Base-by-base conservation (phyloP, 106 monocot genomes). In the Dactylorhiza incarnata region DNA sequence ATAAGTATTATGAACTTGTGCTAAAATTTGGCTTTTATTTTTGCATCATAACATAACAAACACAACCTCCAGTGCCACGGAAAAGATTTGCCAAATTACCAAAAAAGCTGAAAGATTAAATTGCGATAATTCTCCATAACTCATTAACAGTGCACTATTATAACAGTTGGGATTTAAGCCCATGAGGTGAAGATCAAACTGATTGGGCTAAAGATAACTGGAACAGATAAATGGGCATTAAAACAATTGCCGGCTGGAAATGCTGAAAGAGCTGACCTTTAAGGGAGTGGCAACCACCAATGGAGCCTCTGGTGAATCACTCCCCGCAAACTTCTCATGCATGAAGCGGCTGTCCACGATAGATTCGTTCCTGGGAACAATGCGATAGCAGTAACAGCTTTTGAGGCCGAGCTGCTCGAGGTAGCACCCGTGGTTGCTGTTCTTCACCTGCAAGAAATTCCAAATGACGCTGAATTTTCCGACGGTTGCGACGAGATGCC, bases 301-400 rank as follows among this genome's bases (percentile, higher is more conserved):
- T 3, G 95, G 95, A 11, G 95, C 95, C 58, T 92, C 95, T 0
- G 95, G 95, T 5, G 95, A 95, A 53, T 88, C 85, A 25, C 75
- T 84, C 4, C 73, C 77, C 6, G 92, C 84, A 69, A 90, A 95
- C 71, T 92, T 93, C 49, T 95, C 95, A 13, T 92, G 95, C 95
- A 95, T 95, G 85, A 95, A 95, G 15, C 90, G 84, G 82, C 95
- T 95, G 78, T 87, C 95, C 0, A 95, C 92, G 13, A 95, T 95
- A 63, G 95, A 95, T 74, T 92, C 88, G 11, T 95, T 88, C 74
- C 81, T 95, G 61, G 79, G 88, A 26, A 95, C 90, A 44, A 92
- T 89, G 72, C 85, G 90, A 85, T 95, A 92, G 79, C 95, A 95
- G 80, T 95, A 95, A 76, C 95, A 92, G 63, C 88, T 95, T 84